Percentiles rank a stretch among this genome's conserved stretches.
phyloP scores from a whole-genome alignment of 495 filamentous ascomycete genomes.

The Parathielavia hyrcaniae region DNA sequence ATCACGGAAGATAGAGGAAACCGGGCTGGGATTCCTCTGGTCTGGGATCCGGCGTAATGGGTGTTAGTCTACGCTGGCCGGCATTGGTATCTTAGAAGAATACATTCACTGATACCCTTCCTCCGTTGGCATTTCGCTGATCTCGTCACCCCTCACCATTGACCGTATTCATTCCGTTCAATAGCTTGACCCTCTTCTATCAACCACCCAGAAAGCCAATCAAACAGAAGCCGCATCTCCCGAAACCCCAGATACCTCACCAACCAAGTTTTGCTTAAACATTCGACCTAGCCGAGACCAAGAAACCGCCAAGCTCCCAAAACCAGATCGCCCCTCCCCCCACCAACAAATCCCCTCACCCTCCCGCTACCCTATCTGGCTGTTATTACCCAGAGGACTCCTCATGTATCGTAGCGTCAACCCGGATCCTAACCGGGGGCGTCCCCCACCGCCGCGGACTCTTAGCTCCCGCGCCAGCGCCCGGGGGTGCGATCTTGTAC shows the following conservation, averaged over 20 bases:
- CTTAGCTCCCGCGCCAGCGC: not conserved
- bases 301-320: not conserved
- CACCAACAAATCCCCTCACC: no score
- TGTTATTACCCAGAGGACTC: conserved; percentile 35
- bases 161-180: no score
- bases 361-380: conserved; percentile 22
- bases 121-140: not conserved
- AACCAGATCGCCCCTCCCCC: not conserved
- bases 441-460: conserved; percentile 23
- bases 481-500: no score
- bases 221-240: no score
- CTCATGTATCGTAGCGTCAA: conserved; percentile 59
- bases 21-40: no score
- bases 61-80: not conserved
- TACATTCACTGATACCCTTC: not conserved
- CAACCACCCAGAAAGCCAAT: no score
- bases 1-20: not conserved
- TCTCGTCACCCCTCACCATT: no score
- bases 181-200: no score
- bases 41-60: not conserved
- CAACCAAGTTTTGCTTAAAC: not conserved
- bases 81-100: not conserved
- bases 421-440: conserved; percentile 31
- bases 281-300: no score
- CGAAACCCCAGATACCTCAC: no score